Conservation (phyloP, 192 early-diverging fungal species). For the Coemansia sp. region DNA sequence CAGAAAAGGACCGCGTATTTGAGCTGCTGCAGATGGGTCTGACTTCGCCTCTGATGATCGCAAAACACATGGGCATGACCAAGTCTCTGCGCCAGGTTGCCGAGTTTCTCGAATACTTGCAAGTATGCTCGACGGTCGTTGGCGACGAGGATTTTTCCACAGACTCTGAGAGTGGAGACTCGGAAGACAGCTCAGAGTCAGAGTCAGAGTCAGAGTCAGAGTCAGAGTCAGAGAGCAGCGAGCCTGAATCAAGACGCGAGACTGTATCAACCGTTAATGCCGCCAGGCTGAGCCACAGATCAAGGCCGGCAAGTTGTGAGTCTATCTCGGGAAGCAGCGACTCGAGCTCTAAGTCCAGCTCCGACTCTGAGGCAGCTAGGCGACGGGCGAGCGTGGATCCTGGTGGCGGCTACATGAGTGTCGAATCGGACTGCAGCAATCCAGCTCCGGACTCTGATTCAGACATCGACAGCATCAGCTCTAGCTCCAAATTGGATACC, state of each 20-base stretch:
- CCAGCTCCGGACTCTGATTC: neutral
- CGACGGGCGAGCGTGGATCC: neutral
- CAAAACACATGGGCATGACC: conserved; percentile 20
- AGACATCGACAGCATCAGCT: neutral
- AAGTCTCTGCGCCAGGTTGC: conserved; percentile 47
- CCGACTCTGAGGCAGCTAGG: neutral
- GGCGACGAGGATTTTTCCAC: neutral
- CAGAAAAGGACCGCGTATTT: conserved; percentile 30
- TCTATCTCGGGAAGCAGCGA: neutral
- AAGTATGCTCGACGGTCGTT: conserved; percentile 22
- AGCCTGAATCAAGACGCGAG: neutral
- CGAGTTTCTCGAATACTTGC: conserved; percentile 32
- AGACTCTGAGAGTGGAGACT: neutral
- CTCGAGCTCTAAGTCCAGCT: neutral
- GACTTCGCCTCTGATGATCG: conserved; percentile 11
- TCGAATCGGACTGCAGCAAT: neutral
- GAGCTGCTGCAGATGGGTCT: conserved; percentile 18
- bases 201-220: neutral
- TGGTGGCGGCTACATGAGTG: neutral
- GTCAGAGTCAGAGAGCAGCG: neutral
- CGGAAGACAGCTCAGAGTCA: neutral
- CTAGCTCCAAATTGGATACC: neutral
- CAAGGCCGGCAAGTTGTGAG: neutral
- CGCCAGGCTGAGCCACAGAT: neutral
- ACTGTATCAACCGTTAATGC: neutral